Base-by-base conservation (phyloP, 2,329 filamentous ascomycete genomes). In the Aspergillus spinulosporus region DNA sequence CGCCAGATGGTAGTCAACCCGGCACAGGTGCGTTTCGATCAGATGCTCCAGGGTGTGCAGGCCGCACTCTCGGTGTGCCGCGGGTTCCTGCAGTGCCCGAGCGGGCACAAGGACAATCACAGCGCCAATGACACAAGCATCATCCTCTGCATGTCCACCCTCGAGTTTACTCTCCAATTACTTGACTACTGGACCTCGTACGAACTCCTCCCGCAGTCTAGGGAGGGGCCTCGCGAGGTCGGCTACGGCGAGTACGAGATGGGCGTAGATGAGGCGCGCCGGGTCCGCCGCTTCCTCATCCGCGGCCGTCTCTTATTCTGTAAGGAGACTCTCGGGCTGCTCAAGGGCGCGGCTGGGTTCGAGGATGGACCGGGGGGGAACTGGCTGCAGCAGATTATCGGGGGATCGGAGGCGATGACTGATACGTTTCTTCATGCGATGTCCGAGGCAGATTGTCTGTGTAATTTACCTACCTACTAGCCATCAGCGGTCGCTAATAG, bases 231-330 rank as follows among this genome's bases (percentile, higher is more conserved):
- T 7, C 57, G 56, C 3, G 46, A 61, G 29, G 59, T 68, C 21
- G 60, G 62, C 14, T 72, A 71, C 47, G 70, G 70, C 31, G 64
- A 69, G 54, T 72, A 72, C 56, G 68, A 71, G 50, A 57, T 68
- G 36, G 58, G 60, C 15, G 60, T 61, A 1, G 65, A 69, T 9
- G 70, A 72, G 44, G 64, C 63, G 26, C 62, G 60, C 5, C 66
- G 64, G 29, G 64, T 72, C 15, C 64, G 66, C 15, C 63, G 62
- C 1, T 66, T 70, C 37, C 49, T 72, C 14, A 52, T 72, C 21
- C 64, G 65, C 1, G 61, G 68, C 0, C 59, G 69, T 1, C 60
- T 72, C 11, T 28, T 65, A 21, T 65, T 70, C 45, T 70, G 65
- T 21, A 62, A 64, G 46, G 67, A 68, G 40, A 58, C 66, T 7